A percentile compares a stretch with the other conserved stretches of the same genome.
Conservation (phyloP, 2,329 filamentous ascomycete species). For the Tolypocladium sp. region DNA sequence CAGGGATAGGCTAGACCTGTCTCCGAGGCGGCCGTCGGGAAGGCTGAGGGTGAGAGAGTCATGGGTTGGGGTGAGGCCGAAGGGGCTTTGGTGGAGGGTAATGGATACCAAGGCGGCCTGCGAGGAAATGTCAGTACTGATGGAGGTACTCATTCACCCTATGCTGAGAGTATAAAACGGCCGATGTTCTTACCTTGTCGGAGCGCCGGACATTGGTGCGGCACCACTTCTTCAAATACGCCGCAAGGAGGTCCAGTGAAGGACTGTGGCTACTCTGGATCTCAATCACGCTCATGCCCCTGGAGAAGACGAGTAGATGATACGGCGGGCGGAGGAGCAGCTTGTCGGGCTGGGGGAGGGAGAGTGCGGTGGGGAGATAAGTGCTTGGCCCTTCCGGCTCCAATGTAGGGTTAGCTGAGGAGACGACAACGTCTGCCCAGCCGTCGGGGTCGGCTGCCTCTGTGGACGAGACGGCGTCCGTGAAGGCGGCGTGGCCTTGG, state of each 20-base stretch:
- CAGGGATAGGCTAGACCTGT: slow-evolving; percentile 25
- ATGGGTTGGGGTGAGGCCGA: slow-evolving; percentile 32
- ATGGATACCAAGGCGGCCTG: slow-evolving; percentile 34
- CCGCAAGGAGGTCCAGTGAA: slow-evolving; percentile 32
- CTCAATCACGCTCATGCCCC: slow-evolving; percentile 21
- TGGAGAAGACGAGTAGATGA: slow-evolving; percentile 27
- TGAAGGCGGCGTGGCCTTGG: neutral
- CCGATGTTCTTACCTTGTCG: slow-evolving; percentile 17
- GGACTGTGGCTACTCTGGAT: slow-evolving; percentile 38
- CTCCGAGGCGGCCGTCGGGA: slow-evolving; percentile 21
- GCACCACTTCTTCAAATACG: slow-evolving; percentile 39
- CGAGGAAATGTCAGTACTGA: neutral
- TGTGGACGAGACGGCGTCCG: neutral
- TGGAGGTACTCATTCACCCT: neutral
- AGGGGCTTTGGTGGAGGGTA: slow-evolving; percentile 32
- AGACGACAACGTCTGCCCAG: neutral
- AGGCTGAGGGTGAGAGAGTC: slow-evolving; percentile 30
- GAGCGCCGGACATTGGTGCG: slow-evolving; percentile 29
- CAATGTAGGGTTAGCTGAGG: neutral
- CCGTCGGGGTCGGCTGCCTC: slow-evolving; percentile 9
- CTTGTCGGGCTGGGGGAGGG: slow-evolving; percentile 36
- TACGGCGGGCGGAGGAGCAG: slow-evolving; percentile 38
- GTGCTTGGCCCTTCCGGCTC: neutral
- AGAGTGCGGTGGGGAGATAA: slow-evolving; percentile 29
- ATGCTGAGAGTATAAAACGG: neutral